Evolutionary conservation across 1,139 yeast genomes (phyloP).

Genomic region (Lodderomyces jiufengensis): DNA sequence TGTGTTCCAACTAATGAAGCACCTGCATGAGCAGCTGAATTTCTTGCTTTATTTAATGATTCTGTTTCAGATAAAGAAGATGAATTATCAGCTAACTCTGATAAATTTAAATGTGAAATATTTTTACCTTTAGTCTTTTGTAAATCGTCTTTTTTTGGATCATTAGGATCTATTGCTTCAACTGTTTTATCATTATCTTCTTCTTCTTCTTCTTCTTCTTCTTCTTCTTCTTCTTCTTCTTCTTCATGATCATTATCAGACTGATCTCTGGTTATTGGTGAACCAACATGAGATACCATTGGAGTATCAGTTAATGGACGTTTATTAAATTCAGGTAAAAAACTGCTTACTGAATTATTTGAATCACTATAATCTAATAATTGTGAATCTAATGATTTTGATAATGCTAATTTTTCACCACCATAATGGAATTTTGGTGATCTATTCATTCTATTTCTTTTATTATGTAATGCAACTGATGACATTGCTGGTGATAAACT

Average conservation of each 20-base stretch:
- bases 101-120: slow-evolving; percentile 41
- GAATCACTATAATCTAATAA: slow-evolving; percentile 19
- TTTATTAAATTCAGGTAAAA: slow-evolving; percentile 59
- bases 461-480: slow-evolving; percentile 2
- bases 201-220: slow-evolving; percentile 5
- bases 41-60: slow-evolving; percentile 7
- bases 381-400: slow-evolving; percentile 32
- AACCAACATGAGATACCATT: slow-evolving; percentile 49
- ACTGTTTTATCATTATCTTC: slow-evolving; percentile 5
- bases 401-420: slow-evolving; percentile 19
- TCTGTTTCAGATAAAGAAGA: slow-evolving; percentile 13
- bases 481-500: slow-evolving; percentile 13
- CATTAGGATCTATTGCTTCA: not conserved
- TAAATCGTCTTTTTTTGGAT: slow-evolving; percentile 7
- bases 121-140: slow-evolving; percentile 27
- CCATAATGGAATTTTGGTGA: slow-evolving; percentile 11
- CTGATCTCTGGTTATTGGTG: slow-evolving; percentile 44
- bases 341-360: slow-evolving; percentile 13
- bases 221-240: slow-evolving; percentile 10
- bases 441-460: not conserved
- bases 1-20: slow-evolving; percentile 10
- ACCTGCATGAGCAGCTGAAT: slow-evolving; percentile 12
- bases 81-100: slow-evolving; percentile 23
- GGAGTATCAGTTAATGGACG: slow-evolving; percentile 75
- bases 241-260: slow-evolving; percentile 23